Conservation (phyloP, 1,284 basidiomycete species). For the Salmacisia buchloeana region DNA sequence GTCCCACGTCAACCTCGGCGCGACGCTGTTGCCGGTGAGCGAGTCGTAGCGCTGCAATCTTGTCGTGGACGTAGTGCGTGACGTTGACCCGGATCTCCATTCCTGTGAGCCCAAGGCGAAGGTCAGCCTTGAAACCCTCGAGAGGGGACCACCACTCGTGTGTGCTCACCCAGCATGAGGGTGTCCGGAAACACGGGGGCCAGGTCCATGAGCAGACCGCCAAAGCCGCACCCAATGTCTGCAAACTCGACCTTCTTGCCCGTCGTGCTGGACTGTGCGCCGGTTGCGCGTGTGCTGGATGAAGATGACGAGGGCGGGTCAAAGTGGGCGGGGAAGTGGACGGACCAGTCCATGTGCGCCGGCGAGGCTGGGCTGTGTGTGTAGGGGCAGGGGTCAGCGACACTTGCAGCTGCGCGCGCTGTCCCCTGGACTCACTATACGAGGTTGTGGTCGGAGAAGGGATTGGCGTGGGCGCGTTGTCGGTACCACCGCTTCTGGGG, state of each 20-base stretch:
- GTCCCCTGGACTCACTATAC: slow-evolving; percentile 69
- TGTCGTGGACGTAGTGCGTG: slow-evolving; percentile 90
- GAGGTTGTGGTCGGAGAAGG: slow-evolving; percentile 90
- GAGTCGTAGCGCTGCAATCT: slow-evolving; percentile 76
- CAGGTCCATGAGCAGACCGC: slow-evolving; percentile 82
- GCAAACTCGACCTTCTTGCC: slow-evolving; percentile 78
- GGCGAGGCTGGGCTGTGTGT: slow-evolving; percentile 66
- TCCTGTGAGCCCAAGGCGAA: slow-evolving; percentile 58
- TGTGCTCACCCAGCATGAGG: slow-evolving; percentile 74
- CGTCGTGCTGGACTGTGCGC: background rate
- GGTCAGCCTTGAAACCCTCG: background rate
- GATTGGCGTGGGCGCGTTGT: slow-evolving; percentile 95
- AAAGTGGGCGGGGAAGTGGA: slow-evolving; percentile 75
- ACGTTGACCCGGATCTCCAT: slow-evolving; percentile 97
- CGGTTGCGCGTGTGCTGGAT: slow-evolving; percentile 10
- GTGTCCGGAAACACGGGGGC: slow-evolving; percentile 86
- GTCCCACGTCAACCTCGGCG: too few species aligned
- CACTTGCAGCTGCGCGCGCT: background rate
- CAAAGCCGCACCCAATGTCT: slow-evolving; percentile 97
- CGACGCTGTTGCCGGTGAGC: slow-evolving; percentile 15
- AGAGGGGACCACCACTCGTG: background rate
- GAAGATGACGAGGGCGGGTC: slow-evolving; percentile 28
- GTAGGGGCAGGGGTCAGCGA: slow-evolving; percentile 19
- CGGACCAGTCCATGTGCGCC: slow-evolving; percentile 71
- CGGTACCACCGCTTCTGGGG: slow-evolving; percentile 88